Evolutionary conservation across 441 rosid species (phyloP), one percentile per base, ranked within the genome.

Genomic region (Francoa sonchifolia): DNA sequence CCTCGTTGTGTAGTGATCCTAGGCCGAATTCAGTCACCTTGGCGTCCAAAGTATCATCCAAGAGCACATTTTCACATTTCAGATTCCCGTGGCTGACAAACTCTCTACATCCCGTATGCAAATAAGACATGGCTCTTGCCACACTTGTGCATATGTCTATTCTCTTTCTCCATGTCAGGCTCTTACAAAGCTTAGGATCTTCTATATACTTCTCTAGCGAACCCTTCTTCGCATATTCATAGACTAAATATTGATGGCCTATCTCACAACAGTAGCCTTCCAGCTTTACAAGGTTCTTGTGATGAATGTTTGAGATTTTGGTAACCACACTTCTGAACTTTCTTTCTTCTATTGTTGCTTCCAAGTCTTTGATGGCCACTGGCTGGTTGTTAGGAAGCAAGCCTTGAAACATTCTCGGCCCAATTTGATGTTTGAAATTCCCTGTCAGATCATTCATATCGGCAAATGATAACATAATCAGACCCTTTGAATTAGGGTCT

Each of bases 81-180:
- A 85, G 55, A 55, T 74, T 78, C 44, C 86, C 93, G 41, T 81
- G 95, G 63, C 73, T 68, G 17, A 81, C 34, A 38, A 78, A 81
- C 52, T 85, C 96, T 52, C 89, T 62, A 44, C 96, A 85, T 27
- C 57, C 82, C 0, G 70, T 56, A 62, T 85, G 96, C 66, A 85
- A 66, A 33, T 85, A 85, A 52, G 49, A 68, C 3, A 81, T 47
- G 30, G 89, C 89, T 43, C 64, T 74, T 4, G 84, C 93, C 55
- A 85, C 86, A 18, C 62, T 51, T 40, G 57, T 23, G 57, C 77
- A 72, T 41, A 71, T 73, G 7, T 63, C 71, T 13, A 66, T 48
- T 58, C 95, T 72, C 65, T 50, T 70, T 25, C 66, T 65, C 96
- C 96, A 85, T 2, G 69, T 67, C 49, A 85, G 52, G 20, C 52